These are phyloP conservation scores for Bonnemaisonia californica DNA, from an alignment of 31 red algal species.

Conservation along the genomic window DNA sequence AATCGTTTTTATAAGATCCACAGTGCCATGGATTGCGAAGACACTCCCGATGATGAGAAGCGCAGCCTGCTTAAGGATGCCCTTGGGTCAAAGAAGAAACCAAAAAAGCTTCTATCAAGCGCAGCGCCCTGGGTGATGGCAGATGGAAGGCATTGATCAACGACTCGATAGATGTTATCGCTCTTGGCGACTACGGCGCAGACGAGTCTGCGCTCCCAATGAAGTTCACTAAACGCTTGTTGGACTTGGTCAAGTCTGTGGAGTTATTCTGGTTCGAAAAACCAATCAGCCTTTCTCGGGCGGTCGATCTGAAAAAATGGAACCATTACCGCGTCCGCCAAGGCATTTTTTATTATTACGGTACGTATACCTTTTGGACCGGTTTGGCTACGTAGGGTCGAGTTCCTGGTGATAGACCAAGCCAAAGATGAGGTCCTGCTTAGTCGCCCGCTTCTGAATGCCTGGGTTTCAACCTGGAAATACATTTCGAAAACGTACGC, in stretches of 20 bases:
- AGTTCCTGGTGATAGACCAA: conserved; percentile 30
- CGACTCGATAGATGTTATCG: conserved; percentile 21
- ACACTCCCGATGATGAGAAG: neutral
- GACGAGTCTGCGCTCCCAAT: conserved; percentile 20
- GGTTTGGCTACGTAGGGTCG: conserved; percentile 32
- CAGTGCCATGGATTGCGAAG: neutral
- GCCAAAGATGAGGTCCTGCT: conserved; percentile 37
- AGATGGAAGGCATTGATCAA: conserved; percentile 21
- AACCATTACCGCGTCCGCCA: conserved; percentile 7
- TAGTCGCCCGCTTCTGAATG: neutral
- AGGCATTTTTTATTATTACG: conserved; percentile 16
- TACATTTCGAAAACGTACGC: conserved; percentile 33
- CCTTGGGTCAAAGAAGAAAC: neutral
- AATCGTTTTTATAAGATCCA: neutral
- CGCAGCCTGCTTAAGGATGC: neutral
- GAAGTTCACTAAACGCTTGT: neutral
- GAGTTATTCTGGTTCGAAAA: neutral
- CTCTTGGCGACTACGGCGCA: conserved; percentile 44
- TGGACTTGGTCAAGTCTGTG: neutral
- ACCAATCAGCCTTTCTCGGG: conserved; percentile 7
- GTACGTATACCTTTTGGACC: conserved; percentile 10
- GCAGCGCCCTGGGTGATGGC: conserved; percentile 1
- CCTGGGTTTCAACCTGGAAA: conserved; percentile 39
- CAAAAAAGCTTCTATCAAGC: neutral
- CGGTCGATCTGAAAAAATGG: conserved; percentile 1